Percentiles rank a stretch among this genome's conserved stretches.
phyloP scores from a whole-genome alignment of 1,284 basidiomycete species.

The Marasmius sp. region DNA sequence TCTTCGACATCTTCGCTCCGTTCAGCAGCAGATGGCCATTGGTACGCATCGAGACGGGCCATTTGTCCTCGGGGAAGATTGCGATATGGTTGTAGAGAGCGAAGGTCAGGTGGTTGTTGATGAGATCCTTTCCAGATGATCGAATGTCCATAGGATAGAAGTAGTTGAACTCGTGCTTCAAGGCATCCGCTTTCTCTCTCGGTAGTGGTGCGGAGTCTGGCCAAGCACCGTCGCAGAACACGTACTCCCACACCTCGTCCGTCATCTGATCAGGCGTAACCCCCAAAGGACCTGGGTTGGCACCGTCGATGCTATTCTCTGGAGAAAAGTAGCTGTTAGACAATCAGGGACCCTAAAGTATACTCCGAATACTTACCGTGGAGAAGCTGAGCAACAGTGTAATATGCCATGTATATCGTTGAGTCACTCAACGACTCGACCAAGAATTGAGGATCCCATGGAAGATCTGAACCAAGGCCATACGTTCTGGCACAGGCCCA shows the following conservation, averaged over 20 bases:
- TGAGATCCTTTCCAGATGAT: constrained; percentile 98
- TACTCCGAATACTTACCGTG: constrained; percentile 58
- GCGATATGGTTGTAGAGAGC: constrained; percentile 94
- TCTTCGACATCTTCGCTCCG: constrained; percentile 99
- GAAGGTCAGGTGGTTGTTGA: constrained; percentile 97
- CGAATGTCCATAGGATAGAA: constrained; percentile 99
- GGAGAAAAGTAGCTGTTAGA: background rate
- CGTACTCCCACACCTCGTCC: constrained; percentile 96
- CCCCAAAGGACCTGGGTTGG: constrained; percentile 78
- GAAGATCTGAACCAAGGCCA: constrained; percentile 93
- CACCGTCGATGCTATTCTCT: constrained; percentile 79
- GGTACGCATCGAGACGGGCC: constrained; percentile 89
- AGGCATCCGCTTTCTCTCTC: constrained; percentile 76
- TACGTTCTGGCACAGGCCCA: constrained; percentile 99
- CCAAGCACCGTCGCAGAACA: constrained; percentile 80
- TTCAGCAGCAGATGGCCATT: constrained; percentile 99
- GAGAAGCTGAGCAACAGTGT: constrained; percentile 89
- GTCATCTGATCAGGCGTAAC: constrained; percentile 92
- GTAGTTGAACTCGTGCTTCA: constrained; percentile 94
- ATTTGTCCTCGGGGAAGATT: constrained; percentile 91
- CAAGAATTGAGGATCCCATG: constrained; percentile 96
- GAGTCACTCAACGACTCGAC: constrained; percentile 98
- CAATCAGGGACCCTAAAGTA: background rate
- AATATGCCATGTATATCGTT: constrained; percentile 99
- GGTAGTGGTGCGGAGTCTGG: constrained; percentile 68